Percentiles rank a stretch among this genome's conserved stretches.
These are phyloP conservation scores for Dactylellina haptotyla DNA, from an alignment of 2,329 filamentous ascomycete genomes.

Conservation along the genomic window DNA sequence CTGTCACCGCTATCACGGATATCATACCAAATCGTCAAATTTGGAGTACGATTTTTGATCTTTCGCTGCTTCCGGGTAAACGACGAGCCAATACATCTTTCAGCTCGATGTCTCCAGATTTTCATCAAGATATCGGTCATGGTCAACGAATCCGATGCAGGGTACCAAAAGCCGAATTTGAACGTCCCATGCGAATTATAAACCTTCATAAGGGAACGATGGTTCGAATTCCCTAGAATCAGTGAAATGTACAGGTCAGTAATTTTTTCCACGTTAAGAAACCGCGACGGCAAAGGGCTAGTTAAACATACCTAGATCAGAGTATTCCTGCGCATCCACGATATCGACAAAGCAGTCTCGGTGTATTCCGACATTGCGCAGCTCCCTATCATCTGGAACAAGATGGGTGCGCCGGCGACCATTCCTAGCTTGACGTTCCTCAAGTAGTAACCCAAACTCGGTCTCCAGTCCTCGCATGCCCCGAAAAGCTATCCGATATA, in stretches of 20 bases:
- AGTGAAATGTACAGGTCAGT: slow-evolving; percentile 38
- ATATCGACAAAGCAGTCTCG: background rate
- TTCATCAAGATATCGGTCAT: background rate
- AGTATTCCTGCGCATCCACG: background rate
- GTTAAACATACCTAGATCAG: slow-evolving; percentile 19
- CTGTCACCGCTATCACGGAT: background rate
- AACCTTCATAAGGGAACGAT: background rate
- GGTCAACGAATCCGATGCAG: background rate
- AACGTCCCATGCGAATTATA: slow-evolving; percentile 39
- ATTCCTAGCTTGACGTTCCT: slow-evolving; percentile 17
- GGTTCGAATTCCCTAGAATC: background rate
- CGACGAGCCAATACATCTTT: background rate
- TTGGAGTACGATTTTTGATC: background rate
- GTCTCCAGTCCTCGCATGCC: slow-evolving; percentile 57
- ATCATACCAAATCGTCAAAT: background rate
- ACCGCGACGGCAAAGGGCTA: too few species aligned
- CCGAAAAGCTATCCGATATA: slow-evolving; percentile 59
- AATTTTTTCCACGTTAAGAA: slow-evolving; percentile 52
- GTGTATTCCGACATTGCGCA: slow-evolving; percentile 20
- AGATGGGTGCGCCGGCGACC: slow-evolving; percentile 3
- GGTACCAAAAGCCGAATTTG: background rate
- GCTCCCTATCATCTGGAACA: slow-evolving; percentile 1
- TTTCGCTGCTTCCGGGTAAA: background rate
- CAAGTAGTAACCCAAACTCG: slow-evolving; percentile 56
- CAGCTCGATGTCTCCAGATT: background rate